A percentile compares a stretch with the other conserved stretches of the same genome.
Conservation (phyloP, 108 stramenopile genomes). For the Cylindrotheca closterium region DNA sequence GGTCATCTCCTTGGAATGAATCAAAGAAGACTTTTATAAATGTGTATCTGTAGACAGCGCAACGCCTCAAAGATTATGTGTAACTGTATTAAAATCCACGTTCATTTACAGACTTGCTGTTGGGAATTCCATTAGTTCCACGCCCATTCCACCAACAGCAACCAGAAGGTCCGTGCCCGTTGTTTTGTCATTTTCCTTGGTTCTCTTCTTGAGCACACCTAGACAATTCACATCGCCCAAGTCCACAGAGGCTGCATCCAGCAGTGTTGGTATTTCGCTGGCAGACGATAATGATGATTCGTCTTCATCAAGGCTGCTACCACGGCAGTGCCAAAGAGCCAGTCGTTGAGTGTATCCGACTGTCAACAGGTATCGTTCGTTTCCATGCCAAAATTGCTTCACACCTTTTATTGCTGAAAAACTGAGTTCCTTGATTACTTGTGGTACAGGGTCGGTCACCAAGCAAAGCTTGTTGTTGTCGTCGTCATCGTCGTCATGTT, state of each 20-base stretch:
- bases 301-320: background rate
- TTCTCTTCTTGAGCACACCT: slow-evolving; percentile 3
- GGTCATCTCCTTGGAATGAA: too few relatives aligned
- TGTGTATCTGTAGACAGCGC: too few relatives aligned
- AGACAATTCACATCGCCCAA: slow-evolving; percentile 51
- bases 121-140: slow-evolving; percentile 9
- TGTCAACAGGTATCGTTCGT: slow-evolving; percentile 21
- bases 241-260: slow-evolving; percentile 19
- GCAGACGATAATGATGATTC: too few relatives aligned
- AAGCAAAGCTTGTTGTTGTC: background rate
- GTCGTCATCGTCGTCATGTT: background rate
- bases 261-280: background rate
- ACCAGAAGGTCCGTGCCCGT: slow-evolving; percentile 1
- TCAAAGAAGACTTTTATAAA: too few relatives aligned
- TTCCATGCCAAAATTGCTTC: slow-evolving; percentile 7
- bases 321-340: slow-evolving; percentile 37
- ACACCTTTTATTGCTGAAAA: slow-evolving; percentile 70
- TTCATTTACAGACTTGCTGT: background rate
- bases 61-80: too few relatives aligned
- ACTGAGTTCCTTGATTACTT: slow-evolving; percentile 30
- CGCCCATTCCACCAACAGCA: slow-evolving; percentile 25
- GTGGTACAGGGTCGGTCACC: slow-evolving; percentile 2
- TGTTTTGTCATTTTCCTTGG: too few relatives aligned
- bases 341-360: slow-evolving; percentile 60
- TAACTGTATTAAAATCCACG: too few relatives aligned